A percentile compares a stretch with the other conserved stretches of the same genome.
phyloP scores from a whole-genome alignment of 2,329 filamentous ascomycete species.

The Epichloe scottii region DNA sequence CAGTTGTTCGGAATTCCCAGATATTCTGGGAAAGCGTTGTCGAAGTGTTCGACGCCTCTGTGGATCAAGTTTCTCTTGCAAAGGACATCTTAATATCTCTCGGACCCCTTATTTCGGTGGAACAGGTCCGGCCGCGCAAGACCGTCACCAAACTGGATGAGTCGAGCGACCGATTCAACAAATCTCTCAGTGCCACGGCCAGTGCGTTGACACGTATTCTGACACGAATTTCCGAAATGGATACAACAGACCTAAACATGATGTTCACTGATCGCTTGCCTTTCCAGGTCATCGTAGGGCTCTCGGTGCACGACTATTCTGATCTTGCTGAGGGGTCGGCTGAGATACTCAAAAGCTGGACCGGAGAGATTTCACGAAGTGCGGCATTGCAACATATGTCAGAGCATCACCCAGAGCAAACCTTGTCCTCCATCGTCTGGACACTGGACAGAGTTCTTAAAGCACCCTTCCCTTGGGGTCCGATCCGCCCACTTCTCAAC shows the following conservation, averaged over 20 bases:
- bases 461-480: conserved; percentile 37
- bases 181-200: conserved; percentile 44
- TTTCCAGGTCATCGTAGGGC: conserved; percentile 62
- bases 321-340: conserved; percentile 69
- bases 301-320: conserved; percentile 70
- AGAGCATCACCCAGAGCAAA: conserved; percentile 27
- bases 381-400: conserved; percentile 27
- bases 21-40: conserved; percentile 30
- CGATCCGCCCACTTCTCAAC: conserved; percentile 43
- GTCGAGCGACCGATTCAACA: conserved; percentile 57
- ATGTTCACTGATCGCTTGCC: conserved; percentile 57
- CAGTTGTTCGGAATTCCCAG: conserved; percentile 54
- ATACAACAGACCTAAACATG: conserved; percentile 51
- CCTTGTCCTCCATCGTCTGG: conserved; percentile 31
- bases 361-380: conserved; percentile 45
- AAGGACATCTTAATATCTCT: conserved; percentile 61
- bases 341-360: conserved; percentile 72
- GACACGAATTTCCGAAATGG: conserved; percentile 67
- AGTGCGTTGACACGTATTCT: conserved; percentile 60
- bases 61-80: conserved; percentile 60
- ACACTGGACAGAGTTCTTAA: conserved; percentile 23
- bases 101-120: conserved; percentile 58
- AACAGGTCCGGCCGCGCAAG: conserved; percentile 52
- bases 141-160: conserved; percentile 28
- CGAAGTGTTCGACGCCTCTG: conserved; percentile 66